Evolutionary conservation across 495 filamentous ascomycete species (phyloP).

Genomic region (Neurospora sp.): DNA sequence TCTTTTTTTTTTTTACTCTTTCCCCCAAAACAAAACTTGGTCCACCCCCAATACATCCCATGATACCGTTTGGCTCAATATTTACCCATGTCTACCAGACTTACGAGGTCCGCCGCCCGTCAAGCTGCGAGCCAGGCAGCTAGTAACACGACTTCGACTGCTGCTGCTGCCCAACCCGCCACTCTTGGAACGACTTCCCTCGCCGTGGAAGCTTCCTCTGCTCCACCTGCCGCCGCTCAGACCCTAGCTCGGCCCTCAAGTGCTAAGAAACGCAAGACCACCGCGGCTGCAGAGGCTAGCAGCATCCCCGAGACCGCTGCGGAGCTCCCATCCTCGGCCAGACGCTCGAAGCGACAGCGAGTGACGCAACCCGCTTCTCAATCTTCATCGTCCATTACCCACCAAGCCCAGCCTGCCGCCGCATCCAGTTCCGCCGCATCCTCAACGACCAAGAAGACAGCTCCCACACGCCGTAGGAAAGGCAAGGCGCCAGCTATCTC

Average conservation of each 20-base stretch:
- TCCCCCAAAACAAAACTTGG: background rate
- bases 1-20: background rate
- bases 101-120: slow-evolving; percentile 70
- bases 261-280: slow-evolving; percentile 32
- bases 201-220: slow-evolving; percentile 11
- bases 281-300: slow-evolving; percentile 8
- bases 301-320: slow-evolving; percentile 18
- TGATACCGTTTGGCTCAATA: slow-evolving; percentile 14
- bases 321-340: slow-evolving; percentile 27
- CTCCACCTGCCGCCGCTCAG: slow-evolving; percentile 35
- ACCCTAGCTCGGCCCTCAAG: slow-evolving; percentile 18
- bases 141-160: slow-evolving; percentile 30
- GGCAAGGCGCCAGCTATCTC: slow-evolving; percentile 43
- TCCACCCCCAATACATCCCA: background rate
- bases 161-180: slow-evolving; percentile 29
- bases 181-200: slow-evolving; percentile 4
- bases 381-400: background rate
- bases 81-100: slow-evolving; percentile 75
- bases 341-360: slow-evolving; percentile 45
- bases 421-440: slow-evolving; percentile 13
- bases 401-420: slow-evolving; percentile 9
- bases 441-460: slow-evolving; percentile 20
- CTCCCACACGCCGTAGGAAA: slow-evolving; percentile 46
- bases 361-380: slow-evolving; percentile 21
- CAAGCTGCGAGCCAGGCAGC: slow-evolving; percentile 54